Percentiles rank a stretch among this genome's conserved stretches.
phyloP scores from a whole-genome alignment of 192 early-diverging fungal genomes.

The Phlyctochytrium bullatum region DNA sequence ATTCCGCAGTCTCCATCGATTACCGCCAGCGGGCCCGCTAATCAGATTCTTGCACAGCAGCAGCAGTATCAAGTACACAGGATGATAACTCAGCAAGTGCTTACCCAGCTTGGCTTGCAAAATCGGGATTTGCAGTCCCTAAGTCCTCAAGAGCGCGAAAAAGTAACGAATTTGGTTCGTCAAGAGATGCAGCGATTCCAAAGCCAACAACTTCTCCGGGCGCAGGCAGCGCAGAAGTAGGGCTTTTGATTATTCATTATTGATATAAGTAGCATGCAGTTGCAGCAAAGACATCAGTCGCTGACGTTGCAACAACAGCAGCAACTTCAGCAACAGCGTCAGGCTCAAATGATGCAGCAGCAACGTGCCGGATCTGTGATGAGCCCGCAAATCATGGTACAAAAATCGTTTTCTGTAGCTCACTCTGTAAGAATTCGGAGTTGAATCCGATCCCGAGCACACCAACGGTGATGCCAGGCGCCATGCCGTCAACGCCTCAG shows the following conservation, averaged over 20 bases:
- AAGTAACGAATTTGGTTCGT: not conserved
- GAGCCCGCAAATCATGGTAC: conserved; percentile 7
- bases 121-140: conserved; percentile 2
- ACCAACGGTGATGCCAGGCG: not conserved
- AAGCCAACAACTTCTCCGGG: not conserved
- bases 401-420: not conserved
- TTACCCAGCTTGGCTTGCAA: not conserved
- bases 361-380: not conserved
- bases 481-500: not conserved
- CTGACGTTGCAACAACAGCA: conserved; percentile 5
- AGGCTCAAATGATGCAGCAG: not conserved
- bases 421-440: conserved; percentile 8
- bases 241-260: not conserved
- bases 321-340: conserved; percentile 3
- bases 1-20: conserved; percentile 4
- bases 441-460: not conserved
- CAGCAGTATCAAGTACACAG: not conserved
- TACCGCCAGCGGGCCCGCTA: not conserved
- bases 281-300: not conserved
- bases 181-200: not conserved
- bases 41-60: not conserved
- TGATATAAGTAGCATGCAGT: not conserved
- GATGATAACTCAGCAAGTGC: not conserved
- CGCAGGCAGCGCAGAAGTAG: not conserved
- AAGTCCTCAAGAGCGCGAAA: not conserved